phyloP scores from a whole-genome alignment of 257 asterid species.

The Voacanga thouarsii region DNA sequence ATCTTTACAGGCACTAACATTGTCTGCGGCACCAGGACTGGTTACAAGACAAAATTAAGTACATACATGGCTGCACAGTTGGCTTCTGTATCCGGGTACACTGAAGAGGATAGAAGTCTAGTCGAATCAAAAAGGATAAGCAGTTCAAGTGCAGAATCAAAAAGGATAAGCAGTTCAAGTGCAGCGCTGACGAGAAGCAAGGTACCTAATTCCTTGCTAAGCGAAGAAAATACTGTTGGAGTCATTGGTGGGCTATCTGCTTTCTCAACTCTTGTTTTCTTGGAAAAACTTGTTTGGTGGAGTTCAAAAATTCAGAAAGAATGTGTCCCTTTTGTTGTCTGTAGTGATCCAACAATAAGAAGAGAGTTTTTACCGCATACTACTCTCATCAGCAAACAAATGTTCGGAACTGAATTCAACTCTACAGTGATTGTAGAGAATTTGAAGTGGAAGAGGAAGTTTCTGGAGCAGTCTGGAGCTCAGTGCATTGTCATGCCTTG shows the following conservation, averaged over 20 bases:
- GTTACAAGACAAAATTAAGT: background rate
- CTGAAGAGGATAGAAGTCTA: conserved; percentile 3
- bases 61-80: background rate
- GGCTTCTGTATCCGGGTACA: background rate
- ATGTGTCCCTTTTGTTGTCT: conserved; percentile 25
- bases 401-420: background rate
- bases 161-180: background rate
- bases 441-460: conserved; percentile 23
- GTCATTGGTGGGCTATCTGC: conserved; percentile 27
- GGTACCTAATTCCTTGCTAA: background rate
- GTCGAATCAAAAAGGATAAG: background rate
- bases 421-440: conserved; percentile 12
- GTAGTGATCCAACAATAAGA: conserved; percentile 16
- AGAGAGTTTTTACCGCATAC: background rate
- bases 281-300: conserved; percentile 26
- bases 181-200: conserved; percentile 7
- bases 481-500: conserved; percentile 33
- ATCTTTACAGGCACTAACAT: background rate
- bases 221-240: conserved; percentile 23
- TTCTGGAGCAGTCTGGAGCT: conserved; percentile 29
- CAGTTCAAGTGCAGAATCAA: conserved; percentile 2
- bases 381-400: background rate
- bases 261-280: conserved; percentile 24
- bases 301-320: conserved; percentile 18
- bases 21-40: background rate